Percentiles rank a stretch among this genome's conserved stretches.
Conservation (phyloP, 768 basidiomycete genomes). For the Lactarius sanguifluus region DNA sequence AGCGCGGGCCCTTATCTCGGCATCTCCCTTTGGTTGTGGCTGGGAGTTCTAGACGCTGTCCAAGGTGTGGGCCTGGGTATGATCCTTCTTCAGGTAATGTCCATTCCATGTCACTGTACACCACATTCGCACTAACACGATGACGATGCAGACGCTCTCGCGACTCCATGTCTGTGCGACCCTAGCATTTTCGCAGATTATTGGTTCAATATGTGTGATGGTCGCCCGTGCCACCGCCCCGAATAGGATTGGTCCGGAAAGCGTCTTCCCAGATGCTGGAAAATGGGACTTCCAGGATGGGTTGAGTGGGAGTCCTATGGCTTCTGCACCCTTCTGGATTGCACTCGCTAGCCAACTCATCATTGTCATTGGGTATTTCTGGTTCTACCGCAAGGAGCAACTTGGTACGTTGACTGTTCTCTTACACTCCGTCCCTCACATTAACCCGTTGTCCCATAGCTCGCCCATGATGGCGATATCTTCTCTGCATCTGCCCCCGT, state of each 20-base stretch:
- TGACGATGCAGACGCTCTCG: conserved; percentile 64
- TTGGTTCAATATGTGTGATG: conserved; percentile 91
- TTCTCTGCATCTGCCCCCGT: conserved; percentile 24
- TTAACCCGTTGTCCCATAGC: conserved; percentile 27
- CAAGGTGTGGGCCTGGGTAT: conserved; percentile 94
- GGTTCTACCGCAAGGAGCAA: conserved; percentile 97
- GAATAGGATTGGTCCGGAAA: conserved; percentile 82
- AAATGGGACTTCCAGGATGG: conserved; percentile 86
- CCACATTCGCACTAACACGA: conserved; percentile 3
- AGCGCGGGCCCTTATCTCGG: conserved; percentile 83
- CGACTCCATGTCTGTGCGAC: conserved; percentile 94
- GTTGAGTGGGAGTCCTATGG: conserved; percentile 76
- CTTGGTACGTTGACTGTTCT: conserved; percentile 51
- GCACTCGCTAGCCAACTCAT: conserved; percentile 76
- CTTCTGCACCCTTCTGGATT: conserved; percentile 84
- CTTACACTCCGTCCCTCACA: neutral
- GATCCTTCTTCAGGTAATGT: conserved; percentile 69
- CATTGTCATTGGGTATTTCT: conserved; percentile 90
- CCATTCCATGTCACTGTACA: neutral
- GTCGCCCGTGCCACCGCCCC: conserved; percentile 89
- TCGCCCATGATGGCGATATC: conserved; percentile 32
- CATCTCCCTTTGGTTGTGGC: conserved; percentile 90
- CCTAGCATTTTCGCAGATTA: conserved; percentile 84
- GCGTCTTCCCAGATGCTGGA: conserved; percentile 89
- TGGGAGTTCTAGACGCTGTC: conserved; percentile 90